Evolutionary conservation across 495 filamentous ascomycete species (phyloP), one percentile per base, ranked within the genome.

Genomic region (Antarctomyces pellizariae): DNA sequence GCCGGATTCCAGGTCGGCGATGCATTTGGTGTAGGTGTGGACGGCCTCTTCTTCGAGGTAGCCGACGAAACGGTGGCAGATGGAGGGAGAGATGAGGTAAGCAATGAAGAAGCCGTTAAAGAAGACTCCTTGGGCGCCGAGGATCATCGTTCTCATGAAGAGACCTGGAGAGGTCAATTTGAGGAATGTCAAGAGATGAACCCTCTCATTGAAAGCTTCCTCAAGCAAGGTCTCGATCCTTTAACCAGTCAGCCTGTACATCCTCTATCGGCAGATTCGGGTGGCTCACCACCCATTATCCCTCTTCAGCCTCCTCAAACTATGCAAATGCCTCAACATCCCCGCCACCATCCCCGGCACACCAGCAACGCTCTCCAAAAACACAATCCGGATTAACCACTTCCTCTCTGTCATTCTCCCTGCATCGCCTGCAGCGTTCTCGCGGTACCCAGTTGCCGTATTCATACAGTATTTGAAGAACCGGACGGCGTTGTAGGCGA

Each of bases 281-380:
- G n/a, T n/a, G n/a, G n/a, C n/a, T n/a, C n/a, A n/a, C n/a, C 86
- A 95, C 43, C 89, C 86, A 37, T 93, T 91, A 45, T 97, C 86
- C 16, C 86, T 52, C 53, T 78, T 80, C 54, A 97, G 67, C 5
- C 68, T 58, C 23, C 86, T 58, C 31, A 97, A 51, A 36, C 70
- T 78, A 40, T 74, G 64, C 5, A 97, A 52, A 49, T 97, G 86
- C 10, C 86, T 58, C 7, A 95, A 52, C 72, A 90, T 91, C 5
- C 83, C 86, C 0, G 70, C 86, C 3, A 95, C 89, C 80, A 95
- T 95, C 0, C 89, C 89, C 0, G 89, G 89, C 0, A 97, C 86
- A 12, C 74, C 86, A 7, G 86, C 86, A 17, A 97, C 76, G 27
- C 72, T 82, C 48, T 97, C 86, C 25, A 97, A 60, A 50, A 97